Percentiles rank a stretch among this genome's conserved stretches.
Conservation (phyloP, 208 protist species). For the Acanthamoeba polyphaga region DNA sequence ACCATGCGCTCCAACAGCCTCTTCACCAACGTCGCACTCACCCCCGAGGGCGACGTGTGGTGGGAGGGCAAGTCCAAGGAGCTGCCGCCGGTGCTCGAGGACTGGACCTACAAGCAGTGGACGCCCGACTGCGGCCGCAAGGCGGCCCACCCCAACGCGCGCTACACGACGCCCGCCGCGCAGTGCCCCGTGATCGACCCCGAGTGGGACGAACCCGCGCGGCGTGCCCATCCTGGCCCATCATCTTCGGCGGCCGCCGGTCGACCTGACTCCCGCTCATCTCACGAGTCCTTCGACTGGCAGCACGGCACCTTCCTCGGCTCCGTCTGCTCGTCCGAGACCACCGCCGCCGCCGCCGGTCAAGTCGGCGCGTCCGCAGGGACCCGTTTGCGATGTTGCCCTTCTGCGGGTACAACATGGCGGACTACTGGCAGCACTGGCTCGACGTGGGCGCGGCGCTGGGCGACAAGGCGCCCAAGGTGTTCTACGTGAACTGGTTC, state of each 20-base stretch:
- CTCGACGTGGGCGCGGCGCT: constrained; percentile 82
- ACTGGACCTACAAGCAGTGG: constrained; percentile 89
- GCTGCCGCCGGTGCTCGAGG: constrained; percentile 82
- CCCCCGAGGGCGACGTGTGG: constrained; percentile 89
- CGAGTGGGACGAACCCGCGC: constrained; percentile 83
- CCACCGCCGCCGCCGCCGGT: constrained; percentile 89
- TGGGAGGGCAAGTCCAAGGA: constrained; percentile 91
- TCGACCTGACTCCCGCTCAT: constrained; percentile 88
- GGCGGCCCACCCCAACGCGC: constrained; percentile 90
- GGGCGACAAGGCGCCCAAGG: constrained; percentile 85
- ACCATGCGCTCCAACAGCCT: constrained; percentile 83
- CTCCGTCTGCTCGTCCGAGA: constrained; percentile 87
- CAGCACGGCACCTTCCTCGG: constrained; percentile 91
- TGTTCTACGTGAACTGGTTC: constrained; percentile 94
- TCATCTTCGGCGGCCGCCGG: constrained; percentile 92
- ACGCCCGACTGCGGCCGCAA: constrained; percentile 76
- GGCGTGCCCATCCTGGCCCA: constrained; percentile 90
- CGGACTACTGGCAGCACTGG: constrained; percentile 92
- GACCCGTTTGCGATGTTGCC: constrained; percentile 93
- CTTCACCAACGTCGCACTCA: constrained; percentile 91
- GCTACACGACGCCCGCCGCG: constrained; percentile 88
- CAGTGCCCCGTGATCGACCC: constrained; percentile 91
- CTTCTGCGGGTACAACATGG: constrained; percentile 93
- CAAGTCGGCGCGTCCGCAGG: constrained; percentile 79
- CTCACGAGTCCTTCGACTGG: constrained; percentile 89